Conservation (phyloP, 2,329 filamentous ascomycete species). For the Colletotrichum siamense region DNA sequence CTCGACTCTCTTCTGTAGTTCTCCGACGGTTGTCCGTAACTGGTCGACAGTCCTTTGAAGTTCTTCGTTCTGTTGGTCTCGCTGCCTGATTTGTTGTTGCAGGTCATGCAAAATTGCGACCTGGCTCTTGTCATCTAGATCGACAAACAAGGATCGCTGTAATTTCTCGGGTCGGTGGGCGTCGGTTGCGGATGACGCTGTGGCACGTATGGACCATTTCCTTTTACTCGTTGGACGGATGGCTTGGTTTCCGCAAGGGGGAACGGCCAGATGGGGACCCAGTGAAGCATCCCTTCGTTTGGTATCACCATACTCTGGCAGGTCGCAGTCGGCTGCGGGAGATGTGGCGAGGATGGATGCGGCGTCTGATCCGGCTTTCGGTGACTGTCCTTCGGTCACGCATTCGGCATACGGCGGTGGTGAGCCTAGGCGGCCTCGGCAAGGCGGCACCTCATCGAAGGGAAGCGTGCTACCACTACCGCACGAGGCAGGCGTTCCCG, state of each 20-base stretch:
- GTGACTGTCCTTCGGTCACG: background rate
- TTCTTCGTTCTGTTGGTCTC: background rate
- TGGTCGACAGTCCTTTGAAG: background rate
- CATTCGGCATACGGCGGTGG: background rate
- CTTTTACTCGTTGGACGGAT: background rate
- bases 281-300: background rate
- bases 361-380: background rate
- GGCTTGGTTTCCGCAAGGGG: background rate
- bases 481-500: background rate
- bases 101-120: background rate
- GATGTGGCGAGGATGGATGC: background rate
- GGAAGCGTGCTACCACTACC: slow-evolving; percentile 2
- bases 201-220: background rate
- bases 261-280: background rate
- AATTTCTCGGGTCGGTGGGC: background rate
- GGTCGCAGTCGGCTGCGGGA: background rate
- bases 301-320: background rate
- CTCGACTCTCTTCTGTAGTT: background rate
- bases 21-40: background rate
- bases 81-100: background rate
- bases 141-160: background rate
- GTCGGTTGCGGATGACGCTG: background rate
- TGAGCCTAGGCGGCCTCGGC: background rate
- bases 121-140: background rate
- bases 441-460: background rate